These are phyloP conservation scores for Neonothopanus nambi DNA, from an alignment of 1,284 basidiomycete genomes.

Conservation along the genomic window DNA sequence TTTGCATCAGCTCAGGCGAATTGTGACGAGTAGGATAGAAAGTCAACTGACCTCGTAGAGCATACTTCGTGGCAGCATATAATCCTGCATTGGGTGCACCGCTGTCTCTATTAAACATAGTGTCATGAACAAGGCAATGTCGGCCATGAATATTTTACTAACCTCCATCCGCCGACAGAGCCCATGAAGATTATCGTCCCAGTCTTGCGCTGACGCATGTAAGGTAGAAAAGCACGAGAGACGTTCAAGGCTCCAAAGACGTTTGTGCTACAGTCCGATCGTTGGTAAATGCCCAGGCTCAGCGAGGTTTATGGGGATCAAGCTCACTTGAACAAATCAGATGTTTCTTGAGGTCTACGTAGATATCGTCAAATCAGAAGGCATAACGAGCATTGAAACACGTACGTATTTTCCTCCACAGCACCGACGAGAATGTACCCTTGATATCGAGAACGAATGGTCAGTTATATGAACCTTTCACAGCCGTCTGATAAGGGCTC, in stretches of 20 bases:
- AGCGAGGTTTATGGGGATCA: background rate
- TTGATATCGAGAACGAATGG: background rate
- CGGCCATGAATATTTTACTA: too few species aligned
- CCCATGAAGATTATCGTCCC: constrained; percentile 36
- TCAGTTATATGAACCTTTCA: constrained; percentile 30
- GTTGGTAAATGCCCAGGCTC: constrained; percentile 18
- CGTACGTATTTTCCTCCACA: constrained; percentile 35
- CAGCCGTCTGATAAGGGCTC: constrained; percentile 27
- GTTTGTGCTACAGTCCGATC: constrained; percentile 30
- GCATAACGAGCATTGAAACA: constrained; percentile 18
- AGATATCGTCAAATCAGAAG: constrained; percentile 23
- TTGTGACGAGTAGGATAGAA: background rate
- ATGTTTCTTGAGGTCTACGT: constrained; percentile 30
- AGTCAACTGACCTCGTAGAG: constrained; percentile 1
- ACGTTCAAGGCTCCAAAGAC: constrained; percentile 32
- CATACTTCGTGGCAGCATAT: constrained; percentile 9
- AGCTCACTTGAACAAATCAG: constrained; percentile 32
- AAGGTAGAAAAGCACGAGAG: constrained; percentile 29
- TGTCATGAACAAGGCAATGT: too few species aligned
- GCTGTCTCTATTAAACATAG: background rate
- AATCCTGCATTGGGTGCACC: background rate
- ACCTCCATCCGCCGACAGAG: constrained; percentile 30
- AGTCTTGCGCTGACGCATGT: constrained; percentile 29
- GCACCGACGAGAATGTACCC: constrained; percentile 30
- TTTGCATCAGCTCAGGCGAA: background rate